Percentiles rank a stretch among this genome's conserved stretches.
phyloP scores from a whole-genome alignment of 306 rosid genomes.

The Pueraria montana region DNA sequence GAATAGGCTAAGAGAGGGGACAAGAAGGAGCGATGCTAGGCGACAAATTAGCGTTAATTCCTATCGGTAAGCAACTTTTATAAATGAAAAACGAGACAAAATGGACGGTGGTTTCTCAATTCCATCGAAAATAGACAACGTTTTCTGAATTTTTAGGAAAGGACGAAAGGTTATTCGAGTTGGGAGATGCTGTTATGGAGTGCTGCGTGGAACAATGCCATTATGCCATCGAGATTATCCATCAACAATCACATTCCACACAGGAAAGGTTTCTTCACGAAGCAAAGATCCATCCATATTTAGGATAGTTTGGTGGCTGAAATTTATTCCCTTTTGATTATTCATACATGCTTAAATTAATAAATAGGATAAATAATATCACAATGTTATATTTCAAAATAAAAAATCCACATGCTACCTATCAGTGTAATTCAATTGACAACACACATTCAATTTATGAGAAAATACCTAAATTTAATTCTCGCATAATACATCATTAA shows the following conservation, averaged over 20 bases:
- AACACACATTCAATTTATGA: too few relatives aligned
- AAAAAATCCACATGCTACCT: too few relatives aligned
- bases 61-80: not conserved
- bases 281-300: not conserved
- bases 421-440: too few relatives aligned
- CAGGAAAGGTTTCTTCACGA: not conserved
- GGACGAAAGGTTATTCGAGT: not conserved
- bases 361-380: too few relatives aligned
- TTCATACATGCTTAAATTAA: too few relatives aligned
- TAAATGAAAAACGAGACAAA: not conserved
- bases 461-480: too few relatives aligned
- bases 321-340: too few relatives aligned
- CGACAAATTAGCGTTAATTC: constrained; percentile 24
- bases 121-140: constrained; percentile 34
- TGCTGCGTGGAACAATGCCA: not conserved
- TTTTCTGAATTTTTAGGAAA: constrained; percentile 13
- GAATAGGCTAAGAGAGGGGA: not conserved
- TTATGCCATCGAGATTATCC: not conserved
- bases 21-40: not conserved
- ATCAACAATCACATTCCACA: constrained; percentile 22
- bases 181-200: constrained; percentile 28
- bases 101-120: constrained; percentile 42
- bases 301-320: not conserved
- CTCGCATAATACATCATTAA: too few relatives aligned
- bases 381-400: too few relatives aligned